Base-by-base conservation (phyloP, 768 basidiomycete genomes). In the Podaxis rugospora region DNA sequence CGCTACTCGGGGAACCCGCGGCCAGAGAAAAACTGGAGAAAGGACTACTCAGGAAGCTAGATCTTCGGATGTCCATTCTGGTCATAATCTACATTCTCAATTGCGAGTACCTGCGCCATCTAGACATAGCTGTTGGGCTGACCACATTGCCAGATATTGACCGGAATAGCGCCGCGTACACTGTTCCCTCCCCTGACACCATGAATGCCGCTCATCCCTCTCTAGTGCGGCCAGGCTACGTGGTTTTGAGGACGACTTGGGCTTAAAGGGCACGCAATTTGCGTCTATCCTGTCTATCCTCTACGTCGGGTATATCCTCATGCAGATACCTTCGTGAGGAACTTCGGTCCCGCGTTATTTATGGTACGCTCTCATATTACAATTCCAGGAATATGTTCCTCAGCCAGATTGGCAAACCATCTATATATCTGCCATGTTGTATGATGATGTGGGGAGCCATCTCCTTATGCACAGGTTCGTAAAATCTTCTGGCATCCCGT, bases 301-400 rank as follows among this genome's bases (percentile, higher is more conserved):
- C 51, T 89, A 88, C 64, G 76, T 87, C 35, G 88, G 88, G 14
- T 88, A 89, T 63, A 81, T 85, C 61, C 66, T 87, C 35, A 88
- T 89, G 88, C 88, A 89, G 69, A 77, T 89, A 27, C 87, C 87
- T 36, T 88, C 86, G 85, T 87, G 65, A 67, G 65, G 36, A 27
- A 16, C 47, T 4, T 47, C n/a, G 18, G 13, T 11, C 6, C 36
- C 6, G 11, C 16, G 21, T 32, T 59, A 36, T 46, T 23, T 49
- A 18, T 36, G 18, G 3, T 10, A 21, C 32, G 44, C 32, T 37
- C n/a, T 50, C 51, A 55, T 11, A 27, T 50, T 18, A 5, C 25
- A 3, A 7, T 32, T 28, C 21, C 65, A 90, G 88, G 11, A 90
- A 90, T 64, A 86, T 89, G 79, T 82, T 89, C 62, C 70, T 90